Evolutionary conservation across 306 rosid genomes (phyloP), one percentile per base, ranked within the genome.

Genomic region (Vicia sativa): DNA sequence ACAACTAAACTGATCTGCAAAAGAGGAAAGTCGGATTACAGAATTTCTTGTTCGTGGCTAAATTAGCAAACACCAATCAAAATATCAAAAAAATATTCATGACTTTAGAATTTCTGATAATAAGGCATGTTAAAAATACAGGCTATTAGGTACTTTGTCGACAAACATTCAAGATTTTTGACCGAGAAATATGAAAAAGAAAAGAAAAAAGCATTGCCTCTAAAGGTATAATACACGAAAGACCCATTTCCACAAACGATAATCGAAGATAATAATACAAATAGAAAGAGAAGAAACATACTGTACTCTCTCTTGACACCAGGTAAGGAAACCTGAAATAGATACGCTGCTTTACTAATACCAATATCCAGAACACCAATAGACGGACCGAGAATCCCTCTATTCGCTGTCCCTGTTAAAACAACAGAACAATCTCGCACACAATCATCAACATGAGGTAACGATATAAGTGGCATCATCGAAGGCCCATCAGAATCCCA

Each of bases 361-460:
- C 96, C 92, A 68, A 86, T 72, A 73, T 89, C 92, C 78, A 84
- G 80, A 61, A 66, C 77, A 63, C 96, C 92, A 58, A 86, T 63
- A 23, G 92, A 77, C 28, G 90, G 90, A 61, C 88, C 92, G 9
- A 50, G 43, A 50, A 19, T 31, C 56, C 80, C 92, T 66, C 26
- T 79, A 61, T 58, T 71, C 34, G 91, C 87, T 28, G 90, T 84
- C 70, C 96, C 92, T 14, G 84, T 68, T 58, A 86, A 72, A 66
- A 79, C 46, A 62, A 75, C 43, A 38, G 85, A 79, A 35, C 75
- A 67, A 73, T 73, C 84, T 25, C 25, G 37, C 34, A 28, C 61
- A 50, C 71, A 49, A 2, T 59, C 37, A 15, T 72, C 86, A 49
- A 39, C 12, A 14, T 68, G 41, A 9, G 85, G 77, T 72, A 82